phyloP scores from a whole-genome alignment of 2,329 filamentous ascomycete genomes.

The Dichotomopilus funicola region DNA sequence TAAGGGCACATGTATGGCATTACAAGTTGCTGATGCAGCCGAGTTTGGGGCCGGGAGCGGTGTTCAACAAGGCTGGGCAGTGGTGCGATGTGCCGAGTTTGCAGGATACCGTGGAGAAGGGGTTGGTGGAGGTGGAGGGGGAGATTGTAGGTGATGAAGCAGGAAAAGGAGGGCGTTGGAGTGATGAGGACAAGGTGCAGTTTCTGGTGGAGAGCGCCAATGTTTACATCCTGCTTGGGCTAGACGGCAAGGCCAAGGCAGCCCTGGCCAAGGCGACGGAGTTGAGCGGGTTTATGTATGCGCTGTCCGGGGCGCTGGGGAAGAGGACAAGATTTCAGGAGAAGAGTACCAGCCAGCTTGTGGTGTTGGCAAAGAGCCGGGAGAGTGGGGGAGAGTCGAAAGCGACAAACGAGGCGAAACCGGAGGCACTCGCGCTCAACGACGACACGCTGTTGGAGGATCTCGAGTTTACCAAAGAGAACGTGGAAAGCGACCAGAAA shows the following conservation, averaged over 20 bases:
- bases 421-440: slow-evolving; percentile 71
- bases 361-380: slow-evolving; percentile 78
- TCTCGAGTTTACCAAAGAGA: slow-evolving; percentile 64
- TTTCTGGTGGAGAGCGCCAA: slow-evolving; percentile 79
- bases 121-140: slow-evolving; percentile 37
- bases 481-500: slow-evolving; percentile 15
- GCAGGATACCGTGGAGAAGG: slow-evolving; percentile 41
- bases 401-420: slow-evolving; percentile 33
- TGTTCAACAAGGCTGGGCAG: slow-evolving; percentile 50
- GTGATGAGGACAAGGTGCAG: slow-evolving; percentile 50
- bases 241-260: slow-evolving; percentile 66
- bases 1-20: slow-evolving; percentile 68
- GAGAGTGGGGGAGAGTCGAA: slow-evolving; percentile 32
- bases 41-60: slow-evolving; percentile 45
- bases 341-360: slow-evolving; percentile 76
- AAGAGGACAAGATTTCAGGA: slow-evolving; percentile 78
- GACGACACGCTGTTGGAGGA: slow-evolving; percentile 89
- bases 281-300: slow-evolving; percentile 69
- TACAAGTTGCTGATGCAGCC: slow-evolving; percentile 55
- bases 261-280: slow-evolving; percentile 63
- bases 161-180: slow-evolving; percentile 28
- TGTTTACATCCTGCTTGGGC: slow-evolving; percentile 76
- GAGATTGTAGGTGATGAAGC: slow-evolving; percentile 28
- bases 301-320: slow-evolving; percentile 77
- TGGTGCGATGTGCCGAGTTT: slow-evolving; percentile 55